These are phyloP conservation scores for Neoboletus subvelutipes DNA, from an alignment of 768 basidiomycete genomes.

Conservation along the genomic window DNA sequence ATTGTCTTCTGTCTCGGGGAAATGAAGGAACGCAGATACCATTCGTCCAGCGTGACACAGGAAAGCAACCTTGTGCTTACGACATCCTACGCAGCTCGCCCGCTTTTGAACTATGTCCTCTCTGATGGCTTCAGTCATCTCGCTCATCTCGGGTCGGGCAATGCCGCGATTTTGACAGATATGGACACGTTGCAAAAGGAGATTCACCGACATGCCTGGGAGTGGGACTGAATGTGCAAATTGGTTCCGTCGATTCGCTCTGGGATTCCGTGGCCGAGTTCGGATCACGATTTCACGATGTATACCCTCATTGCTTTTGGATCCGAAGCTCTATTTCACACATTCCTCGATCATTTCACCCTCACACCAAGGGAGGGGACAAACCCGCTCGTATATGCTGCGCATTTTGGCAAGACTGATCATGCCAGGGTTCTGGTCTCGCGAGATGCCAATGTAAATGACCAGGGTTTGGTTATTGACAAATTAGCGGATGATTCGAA, in stretches of 20 bases:
- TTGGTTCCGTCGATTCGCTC: too few relatives aligned
- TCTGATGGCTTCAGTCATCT: constrained; percentile 11
- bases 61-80: background rate
- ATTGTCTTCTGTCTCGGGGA: constrained; percentile 3
- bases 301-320: constrained; percentile 11
- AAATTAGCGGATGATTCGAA: background rate
- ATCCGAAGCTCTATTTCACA: background rate
- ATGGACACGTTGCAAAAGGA: too few relatives aligned
- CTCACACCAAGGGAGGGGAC: background rate
- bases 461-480: background rate
- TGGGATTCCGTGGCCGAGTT: constrained; percentile 1
- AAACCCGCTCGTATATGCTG: constrained; percentile 15
- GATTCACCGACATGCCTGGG: too few relatives aligned
- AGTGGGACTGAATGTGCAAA: too few relatives aligned
- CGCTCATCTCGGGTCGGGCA: background rate
- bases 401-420: background rate
- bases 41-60: background rate
- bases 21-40: background rate
- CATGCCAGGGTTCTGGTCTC: constrained; percentile 2
- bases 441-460: background rate
- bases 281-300: background rate
- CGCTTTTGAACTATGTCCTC: constrained; percentile 11
- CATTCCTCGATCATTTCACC: background rate
- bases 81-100: background rate
- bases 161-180: too few relatives aligned